phyloP scores from a whole-genome alignment of 352 stramenopile genomes.

The Globisporangium uncinulatum region DNA sequence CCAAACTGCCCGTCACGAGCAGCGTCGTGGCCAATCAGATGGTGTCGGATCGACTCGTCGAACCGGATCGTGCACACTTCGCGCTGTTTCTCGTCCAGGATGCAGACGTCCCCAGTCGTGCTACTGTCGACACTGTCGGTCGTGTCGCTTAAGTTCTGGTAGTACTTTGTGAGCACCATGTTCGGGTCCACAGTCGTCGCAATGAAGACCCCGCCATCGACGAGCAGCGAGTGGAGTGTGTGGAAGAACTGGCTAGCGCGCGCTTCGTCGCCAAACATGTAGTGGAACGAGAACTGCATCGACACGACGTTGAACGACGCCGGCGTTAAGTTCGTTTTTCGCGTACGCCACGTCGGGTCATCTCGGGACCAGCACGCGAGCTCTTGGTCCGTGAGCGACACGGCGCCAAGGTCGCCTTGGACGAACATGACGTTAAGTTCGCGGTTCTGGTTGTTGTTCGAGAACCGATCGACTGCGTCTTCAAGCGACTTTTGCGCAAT shows the following conservation, averaged over 20 bases:
- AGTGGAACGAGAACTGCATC: slow-evolving; percentile 99
- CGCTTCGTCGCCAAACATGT: slow-evolving; percentile 96
- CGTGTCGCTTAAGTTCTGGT: slow-evolving; percentile 32
- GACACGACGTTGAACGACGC: slow-evolving; percentile 94
- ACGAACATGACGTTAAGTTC: slow-evolving; percentile 78
- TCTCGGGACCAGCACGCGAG: slow-evolving; percentile 69
- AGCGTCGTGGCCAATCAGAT: slow-evolving; percentile 36
- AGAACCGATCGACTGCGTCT: slow-evolving; percentile 88
- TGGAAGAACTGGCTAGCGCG: slow-evolving; percentile 92
- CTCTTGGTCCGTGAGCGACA: slow-evolving; percentile 58
- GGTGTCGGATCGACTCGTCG: slow-evolving; percentile 42
- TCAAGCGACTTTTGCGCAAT: slow-evolving; percentile 96
- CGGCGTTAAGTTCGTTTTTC: slow-evolving; percentile 31
- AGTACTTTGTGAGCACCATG: slow-evolving; percentile 86
- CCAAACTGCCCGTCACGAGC: slow-evolving; percentile 58
- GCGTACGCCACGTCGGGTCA: slow-evolving; percentile 45
- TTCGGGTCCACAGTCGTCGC: slow-evolving; percentile 97
- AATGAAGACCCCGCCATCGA: slow-evolving; percentile 93
- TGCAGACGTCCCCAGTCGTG: slow-evolving; percentile 33
- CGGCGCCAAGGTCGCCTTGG: slow-evolving; percentile 66
- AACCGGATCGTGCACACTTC: slow-evolving; percentile 79
- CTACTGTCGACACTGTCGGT: slow-evolving; percentile 19
- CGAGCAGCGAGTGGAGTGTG: slow-evolving; percentile 90
- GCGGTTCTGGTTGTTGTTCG: slow-evolving; percentile 55
- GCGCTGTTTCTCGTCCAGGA: slow-evolving; percentile 66